Base-by-base conservation (phyloP, 2,329 filamentous ascomycete species). In the Nothopassalora personata region DNA sequence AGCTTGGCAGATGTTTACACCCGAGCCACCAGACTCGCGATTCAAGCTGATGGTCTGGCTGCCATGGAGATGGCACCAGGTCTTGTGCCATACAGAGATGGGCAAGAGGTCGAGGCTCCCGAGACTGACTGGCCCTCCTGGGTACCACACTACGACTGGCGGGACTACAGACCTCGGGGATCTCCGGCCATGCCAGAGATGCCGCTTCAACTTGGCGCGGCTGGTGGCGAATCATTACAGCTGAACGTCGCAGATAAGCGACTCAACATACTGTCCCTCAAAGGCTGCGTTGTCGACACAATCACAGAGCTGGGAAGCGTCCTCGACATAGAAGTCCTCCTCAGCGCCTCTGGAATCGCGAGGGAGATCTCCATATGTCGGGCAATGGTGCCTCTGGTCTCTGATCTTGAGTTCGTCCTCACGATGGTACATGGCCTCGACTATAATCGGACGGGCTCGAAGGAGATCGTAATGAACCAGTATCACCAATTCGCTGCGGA, bases 111-210 rank as follows among this genome's bases (percentile, higher is more conserved):
- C 18, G 27, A 36, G 28, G 51, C 13, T 8, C 28, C n/a, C 23
- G 23, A 34, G 43, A 5, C 5, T 11, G 11, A 52, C 23, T 54
- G 36, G 51, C 58, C 58, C 7, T 57, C 58, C 3, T 60, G 58
- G 58, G 54, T 60, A 4, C 58, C 54, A 3, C 34, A 47, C 18
- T 57, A 57, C 34, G 30, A 60, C 33, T 57, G 54, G 58, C 36
- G 36, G 5, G 36, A 39, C 13, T 39, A 39, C 36, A 39, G 36
- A n/a, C 36, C 13, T n/a, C 13, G 15, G 23, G 28, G 45, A 55
- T 48, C 27, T 36, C 30, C n/a, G n/a, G 33, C 13, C 13, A 34
- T 33, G 43, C 18, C 50, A 31, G 28, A 33, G 13, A 30, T 49
- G 27, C 31, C 43, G 31, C 23, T 52, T 27, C 36, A 39, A 13